Evolutionary conservation across 2,329 filamentous ascomycete species (phyloP).

Genomic region (Biscogniauxia marginata): DNA sequence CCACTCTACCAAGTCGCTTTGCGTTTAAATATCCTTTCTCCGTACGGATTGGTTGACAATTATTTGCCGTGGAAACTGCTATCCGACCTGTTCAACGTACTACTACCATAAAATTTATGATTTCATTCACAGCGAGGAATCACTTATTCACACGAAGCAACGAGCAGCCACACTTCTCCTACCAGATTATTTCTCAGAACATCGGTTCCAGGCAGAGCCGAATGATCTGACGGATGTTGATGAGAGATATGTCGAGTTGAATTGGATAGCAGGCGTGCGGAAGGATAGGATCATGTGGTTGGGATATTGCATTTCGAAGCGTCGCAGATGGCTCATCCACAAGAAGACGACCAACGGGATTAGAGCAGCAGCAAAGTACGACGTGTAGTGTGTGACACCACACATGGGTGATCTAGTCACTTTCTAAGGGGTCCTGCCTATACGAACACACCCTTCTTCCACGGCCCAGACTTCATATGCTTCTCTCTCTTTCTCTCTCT

Average conservation of each 20-base stretch:
- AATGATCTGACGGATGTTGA: slow-evolving; percentile 63
- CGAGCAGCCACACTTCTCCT: slow-evolving; percentile 49
- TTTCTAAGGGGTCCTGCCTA: too few species aligned
- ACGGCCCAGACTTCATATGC: too few species aligned
- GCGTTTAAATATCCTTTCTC: slow-evolving; percentile 65
- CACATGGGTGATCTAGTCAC: too few species aligned
- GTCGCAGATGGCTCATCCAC: slow-evolving; percentile 46
- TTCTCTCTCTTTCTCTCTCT: too few species aligned
- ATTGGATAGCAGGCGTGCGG: slow-evolving; percentile 57
- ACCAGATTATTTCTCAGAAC: slow-evolving; percentile 54
- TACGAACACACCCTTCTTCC: too few species aligned
- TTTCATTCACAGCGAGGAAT: slow-evolving; percentile 39
- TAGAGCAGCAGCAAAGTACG: slow-evolving; percentile 36
- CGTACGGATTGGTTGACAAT: slow-evolving; percentile 52
- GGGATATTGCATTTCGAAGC: slow-evolving; percentile 45
- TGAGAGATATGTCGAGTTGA: slow-evolving; percentile 61
- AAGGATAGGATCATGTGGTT: slow-evolving; percentile 60
- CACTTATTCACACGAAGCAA: slow-evolving; percentile 51
- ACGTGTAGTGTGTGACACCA: slow-evolving; percentile 37
- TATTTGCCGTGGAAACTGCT: slow-evolving; percentile 54
- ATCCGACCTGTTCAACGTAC: slow-evolving; percentile 39
- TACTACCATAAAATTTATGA: slow-evolving; percentile 29
- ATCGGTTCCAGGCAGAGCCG: slow-evolving; percentile 62
- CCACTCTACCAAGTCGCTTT: slow-evolving; percentile 70
- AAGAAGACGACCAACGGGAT: slow-evolving; percentile 39